These are phyloP conservation scores for Haplographium delicatum DNA, from an alignment of 495 filamentous ascomycete genomes.

Conservation along the genomic window DNA sequence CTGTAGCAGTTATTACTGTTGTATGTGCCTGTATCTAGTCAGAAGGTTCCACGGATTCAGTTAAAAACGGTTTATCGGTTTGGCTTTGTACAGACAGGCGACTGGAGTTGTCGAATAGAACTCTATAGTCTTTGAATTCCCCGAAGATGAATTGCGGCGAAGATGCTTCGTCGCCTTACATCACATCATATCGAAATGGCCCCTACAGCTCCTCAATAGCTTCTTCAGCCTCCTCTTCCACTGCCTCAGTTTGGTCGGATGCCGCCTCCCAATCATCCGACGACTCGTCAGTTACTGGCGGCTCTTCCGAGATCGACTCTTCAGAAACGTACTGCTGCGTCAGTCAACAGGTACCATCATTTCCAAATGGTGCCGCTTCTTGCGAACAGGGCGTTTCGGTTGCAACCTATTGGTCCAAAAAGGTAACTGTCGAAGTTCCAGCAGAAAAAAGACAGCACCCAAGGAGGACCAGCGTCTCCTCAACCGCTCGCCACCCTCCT, in stretches of 20 bases:
- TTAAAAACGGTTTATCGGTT: constrained; percentile 40
- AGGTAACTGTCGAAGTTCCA: constrained; percentile 39
- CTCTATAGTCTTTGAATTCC: constrained; percentile 18
- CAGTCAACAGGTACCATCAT: constrained; percentile 28
- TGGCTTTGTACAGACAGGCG: constrained; percentile 47
- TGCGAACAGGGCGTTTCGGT: constrained; percentile 26
- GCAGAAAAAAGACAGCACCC: constrained; percentile 75
- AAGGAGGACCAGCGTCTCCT: constrained; percentile 59
- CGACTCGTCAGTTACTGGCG: constrained; percentile 44
- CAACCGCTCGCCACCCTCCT: constrained; percentile 57
- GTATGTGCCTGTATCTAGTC: constrained; percentile 25
- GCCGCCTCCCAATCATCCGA: constrained; percentile 55
- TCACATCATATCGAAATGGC: constrained; percentile 38
- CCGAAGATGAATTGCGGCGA: constrained; percentile 49
- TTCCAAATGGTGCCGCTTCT: constrained; percentile 25
- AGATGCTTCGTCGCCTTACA: constrained; percentile 39
- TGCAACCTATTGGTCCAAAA: constrained; percentile 28
- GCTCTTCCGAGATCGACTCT: constrained; percentile 39
- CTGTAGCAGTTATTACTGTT: constrained; percentile 20
- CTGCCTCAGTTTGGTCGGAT: constrained; percentile 75
- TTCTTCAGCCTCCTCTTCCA: constrained; percentile 68
- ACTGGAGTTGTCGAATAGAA: constrained; percentile 40
- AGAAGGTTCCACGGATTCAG: constrained; percentile 25
- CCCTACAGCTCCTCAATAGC: constrained; percentile 65
- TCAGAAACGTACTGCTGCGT: constrained; percentile 34